Base-by-base conservation (phyloP, 2,329 filamentous ascomycete species). In the Cladorrhinum sp. region DNA sequence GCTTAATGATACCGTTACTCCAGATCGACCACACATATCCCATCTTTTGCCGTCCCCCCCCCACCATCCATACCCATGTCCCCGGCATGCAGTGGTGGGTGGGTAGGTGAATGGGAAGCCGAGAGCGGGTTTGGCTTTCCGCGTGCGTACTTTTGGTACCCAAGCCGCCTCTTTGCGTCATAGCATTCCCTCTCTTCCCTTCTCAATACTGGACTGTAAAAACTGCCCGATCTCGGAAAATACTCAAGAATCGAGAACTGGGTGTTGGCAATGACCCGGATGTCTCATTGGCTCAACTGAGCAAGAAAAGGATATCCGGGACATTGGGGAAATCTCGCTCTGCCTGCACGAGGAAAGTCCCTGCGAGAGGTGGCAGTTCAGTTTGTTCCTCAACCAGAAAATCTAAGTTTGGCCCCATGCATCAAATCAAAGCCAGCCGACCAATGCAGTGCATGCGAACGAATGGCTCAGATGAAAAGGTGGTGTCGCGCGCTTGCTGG, bases 401-500 rank as follows among this genome's bases (percentile, higher is more conserved):
- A 54, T 55, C 53, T 42, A 53, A 56, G 30, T 28, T 49, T 54
- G 60, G 59, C 16, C 9, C 26, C 53, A 58, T 65, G 65, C 64
- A 63, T 21, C 42, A 62, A 58, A 63, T 21, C 42, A 62, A 58
- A 63, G 51, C 57, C 28, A 46, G 23, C 18, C 33, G 14, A 46
- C 16, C 42, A 18, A 46, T 46, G 42, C 42, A 36, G 48, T 23
- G 56, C 54, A 62, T 54, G 50, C 55, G 26, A 57, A 64, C 55
- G 61, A 62, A 58, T 66, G 55, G 50, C 55, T 52, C 51, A 54
- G 57, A 55, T 55, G 50, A 46, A 24, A 26, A 42, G 42, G 4
- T 33, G 28, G 50, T 42, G 57, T 42, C 24, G 60, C 62, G 67
- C 67, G 66, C 66, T 67, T 67, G 62, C 55, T 48, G 52, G 64